These are phyloP conservation scores for Hypoxylon sp. DNA, from an alignment of 2,329 filamentous ascomycete genomes.

Conservation along the genomic window DNA sequence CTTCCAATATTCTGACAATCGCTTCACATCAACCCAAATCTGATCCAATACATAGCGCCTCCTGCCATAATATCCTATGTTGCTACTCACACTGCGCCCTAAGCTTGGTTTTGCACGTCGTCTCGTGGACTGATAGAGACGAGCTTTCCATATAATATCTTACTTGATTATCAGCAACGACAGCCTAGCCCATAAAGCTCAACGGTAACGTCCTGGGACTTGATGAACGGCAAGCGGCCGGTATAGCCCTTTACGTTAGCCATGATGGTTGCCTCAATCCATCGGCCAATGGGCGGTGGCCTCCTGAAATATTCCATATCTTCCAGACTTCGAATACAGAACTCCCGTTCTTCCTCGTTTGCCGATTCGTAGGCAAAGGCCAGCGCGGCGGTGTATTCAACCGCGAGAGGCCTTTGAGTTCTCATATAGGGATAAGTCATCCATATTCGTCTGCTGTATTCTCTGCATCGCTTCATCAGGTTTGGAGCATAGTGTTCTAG, in stretches of 20 bases:
- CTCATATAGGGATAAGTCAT: constrained; percentile 45
- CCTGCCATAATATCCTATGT: constrained; percentile 3
- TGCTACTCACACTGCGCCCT: constrained; percentile 2
- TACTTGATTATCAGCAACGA: constrained; percentile 29
- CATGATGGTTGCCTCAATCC: constrained; percentile 47
- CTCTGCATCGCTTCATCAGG: constrained; percentile 38
- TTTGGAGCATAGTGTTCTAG: constrained; percentile 33
- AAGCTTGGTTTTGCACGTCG: not conserved
- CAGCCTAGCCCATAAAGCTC: constrained; percentile 46
- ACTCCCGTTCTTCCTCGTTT: constrained; percentile 42
- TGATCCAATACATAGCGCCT: constrained; percentile 11
- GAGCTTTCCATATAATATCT: not conserved
- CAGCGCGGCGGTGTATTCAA: constrained; percentile 45
- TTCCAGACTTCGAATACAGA: constrained; percentile 39
- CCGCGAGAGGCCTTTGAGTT: constrained; percentile 42
- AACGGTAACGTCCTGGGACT: constrained; percentile 43
- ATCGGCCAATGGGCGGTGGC: constrained; percentile 45
- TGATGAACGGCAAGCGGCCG: constrained; percentile 46
- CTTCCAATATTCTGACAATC: constrained; percentile 13
- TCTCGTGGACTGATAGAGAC: not conserved
- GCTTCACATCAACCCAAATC: constrained; percentile 12
- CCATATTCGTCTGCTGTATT: constrained; percentile 45
- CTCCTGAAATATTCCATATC: constrained; percentile 46
- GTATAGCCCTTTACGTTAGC: constrained; percentile 48
- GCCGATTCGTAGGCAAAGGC: constrained; percentile 47